Percentiles rank a stretch among this genome's conserved stretches.
Evolutionary conservation across 108 stramenopile genomes (phyloP).

Genomic region (Cyclotella sp.): DNA sequence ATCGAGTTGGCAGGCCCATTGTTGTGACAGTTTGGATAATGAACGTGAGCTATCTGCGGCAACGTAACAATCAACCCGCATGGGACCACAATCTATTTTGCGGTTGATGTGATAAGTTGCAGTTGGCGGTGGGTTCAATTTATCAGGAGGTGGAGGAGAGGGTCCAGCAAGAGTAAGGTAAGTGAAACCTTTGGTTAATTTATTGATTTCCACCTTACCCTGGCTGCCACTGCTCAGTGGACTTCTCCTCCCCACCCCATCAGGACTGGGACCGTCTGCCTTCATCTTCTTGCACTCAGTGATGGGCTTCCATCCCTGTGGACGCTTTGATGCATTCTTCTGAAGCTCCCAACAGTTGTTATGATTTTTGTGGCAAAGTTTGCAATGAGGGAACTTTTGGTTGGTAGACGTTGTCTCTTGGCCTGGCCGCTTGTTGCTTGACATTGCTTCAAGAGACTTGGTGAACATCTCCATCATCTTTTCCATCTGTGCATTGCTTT

Average conservation of each 20-base stretch:
- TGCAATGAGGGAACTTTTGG: not conserved
- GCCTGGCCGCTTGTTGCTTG: not conserved
- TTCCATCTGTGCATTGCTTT: no score
- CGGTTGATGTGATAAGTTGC: not conserved
- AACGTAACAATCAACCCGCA: no score
- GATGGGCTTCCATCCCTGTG: not conserved
- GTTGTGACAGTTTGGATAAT: not conserved
- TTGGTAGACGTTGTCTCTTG: not conserved
- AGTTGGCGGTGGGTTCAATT: not conserved
- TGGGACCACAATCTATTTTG: no score
- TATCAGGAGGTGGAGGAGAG: slow-evolving; percentile 1
- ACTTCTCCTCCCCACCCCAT: slow-evolving; percentile 3
- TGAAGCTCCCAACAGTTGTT: not conserved
- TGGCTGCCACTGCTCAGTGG: not conserved
- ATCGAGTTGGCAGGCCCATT: not conserved
- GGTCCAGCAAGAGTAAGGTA: not conserved
- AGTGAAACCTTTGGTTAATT: slow-evolving; percentile 12
- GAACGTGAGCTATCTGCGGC: no score
- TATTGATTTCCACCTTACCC: slow-evolving; percentile 1
- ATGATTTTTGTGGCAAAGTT: not conserved
- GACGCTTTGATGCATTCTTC: slow-evolving; percentile 2
- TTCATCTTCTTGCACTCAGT: slow-evolving; percentile 5
- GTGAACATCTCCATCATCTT: not conserved
- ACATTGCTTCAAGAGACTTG: not conserved
- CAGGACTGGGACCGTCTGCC: not conserved